Conservation (phyloP, 129 eudicot species). For the Arctium lappa region DNA sequence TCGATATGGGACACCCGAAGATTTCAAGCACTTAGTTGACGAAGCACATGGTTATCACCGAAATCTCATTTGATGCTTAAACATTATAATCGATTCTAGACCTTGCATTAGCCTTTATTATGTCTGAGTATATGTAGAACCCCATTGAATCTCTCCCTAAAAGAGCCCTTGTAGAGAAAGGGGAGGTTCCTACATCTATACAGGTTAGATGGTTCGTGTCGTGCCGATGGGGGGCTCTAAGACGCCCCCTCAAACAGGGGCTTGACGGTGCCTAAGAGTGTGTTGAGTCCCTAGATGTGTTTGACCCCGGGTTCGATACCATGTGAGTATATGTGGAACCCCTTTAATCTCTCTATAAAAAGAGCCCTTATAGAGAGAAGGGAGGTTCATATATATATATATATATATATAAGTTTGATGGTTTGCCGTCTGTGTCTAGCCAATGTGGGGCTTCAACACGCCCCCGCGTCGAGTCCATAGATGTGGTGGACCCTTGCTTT, state of each 20-base stretch:
- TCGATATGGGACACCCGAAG: conserved; percentile 97
- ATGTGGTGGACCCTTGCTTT: background rate
- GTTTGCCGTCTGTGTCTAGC: background rate
- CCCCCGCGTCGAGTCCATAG: background rate
- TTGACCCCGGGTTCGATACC: background rate
- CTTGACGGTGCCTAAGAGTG: background rate
- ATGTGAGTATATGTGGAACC: background rate
- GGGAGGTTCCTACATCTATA: background rate
- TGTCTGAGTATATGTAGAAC: background rate
- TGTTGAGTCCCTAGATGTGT: background rate
- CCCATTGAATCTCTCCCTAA: background rate
- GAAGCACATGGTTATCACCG: conserved; percentile 83
- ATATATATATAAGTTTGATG: background rate
- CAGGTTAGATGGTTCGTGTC: background rate
- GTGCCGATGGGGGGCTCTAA: background rate
- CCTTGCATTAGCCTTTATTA: background rate
- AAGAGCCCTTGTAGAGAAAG: background rate
- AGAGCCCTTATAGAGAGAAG: too few relatives aligned
- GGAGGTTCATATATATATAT: too few relatives aligned
- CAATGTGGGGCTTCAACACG: background rate
- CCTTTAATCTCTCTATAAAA: background rate
- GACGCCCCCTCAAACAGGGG: background rate
- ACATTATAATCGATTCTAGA: conserved; percentile 5
- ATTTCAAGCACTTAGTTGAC: conserved; percentile 91
- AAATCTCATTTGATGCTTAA: background rate